Evolutionary conservation across 768 basidiomycete species (phyloP), one percentile per base, ranked within the genome.

Genomic region (Termitomyces sp.): DNA sequence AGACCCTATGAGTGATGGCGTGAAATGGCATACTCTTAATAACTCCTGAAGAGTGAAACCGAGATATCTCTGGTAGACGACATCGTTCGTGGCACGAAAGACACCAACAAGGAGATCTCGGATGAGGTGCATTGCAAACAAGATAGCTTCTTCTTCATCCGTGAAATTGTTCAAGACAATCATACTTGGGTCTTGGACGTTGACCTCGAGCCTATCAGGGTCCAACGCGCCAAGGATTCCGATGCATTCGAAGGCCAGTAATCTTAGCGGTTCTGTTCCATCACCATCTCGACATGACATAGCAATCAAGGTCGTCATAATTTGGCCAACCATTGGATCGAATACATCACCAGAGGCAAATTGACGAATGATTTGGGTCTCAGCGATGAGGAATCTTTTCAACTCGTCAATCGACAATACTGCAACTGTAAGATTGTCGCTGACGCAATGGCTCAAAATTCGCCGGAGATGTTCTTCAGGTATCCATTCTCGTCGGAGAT

Each of bases 21-120:
- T 88, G 72, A 98, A 98, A 36, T 86, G 86, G 73, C 96, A 98
- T 70, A 94, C 91, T 57, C 81, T 83, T 17, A 96, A 76, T 37
- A 99, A 78, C 67, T 98, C 91, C 76, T 99, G 96, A 43, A 99
- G 94, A 11, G 88, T 89, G 71, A 86, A 97, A 0, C 93, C 95
- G 17, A 98, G 83, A 65, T 90, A 86, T 49, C 82, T 88, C 71
- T 98, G 97, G 66, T 96, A 94, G 64, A 84, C 86, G 68, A 96
- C 91, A 68, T 98, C 96, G 70, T 94, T 96, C 0, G 96, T 95
- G 3, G 95, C 91, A 1, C 92, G 87, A 74, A 94, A 98, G 2
- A 92, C 91, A 25, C 88, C 88, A 17, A 96, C 94, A 2, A 99
- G 84, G 4, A 96, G 81, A 60, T 95, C 86, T 54, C 81, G 78